Base-by-base conservation (phyloP, 129 eudicot species). In the Tagetes patula region DNA sequence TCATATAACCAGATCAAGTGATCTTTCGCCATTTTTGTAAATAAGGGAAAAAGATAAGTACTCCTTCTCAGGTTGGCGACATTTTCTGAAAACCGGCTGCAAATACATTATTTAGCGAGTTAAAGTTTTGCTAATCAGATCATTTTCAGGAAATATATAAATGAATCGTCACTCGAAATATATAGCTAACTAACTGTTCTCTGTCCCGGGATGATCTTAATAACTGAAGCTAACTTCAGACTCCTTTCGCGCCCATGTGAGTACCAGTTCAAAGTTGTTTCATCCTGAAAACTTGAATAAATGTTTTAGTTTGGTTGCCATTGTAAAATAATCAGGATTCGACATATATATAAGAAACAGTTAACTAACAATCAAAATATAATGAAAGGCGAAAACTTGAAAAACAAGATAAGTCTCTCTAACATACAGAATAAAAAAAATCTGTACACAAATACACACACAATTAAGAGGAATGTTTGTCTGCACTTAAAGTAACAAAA, bases 41-140 rank as follows among this genome's bases (percentile, higher is more conserved):
- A 92, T 76, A 27, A 92, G 87, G 8, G 96, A 92, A 76, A 91
- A 91, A 13, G 93, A 88, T 73, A 86, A 82, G 82, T 92, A 92
- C 76, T 92, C 96, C 85, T 91, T 84, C 66, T 88, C 97, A 5
- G 93, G 97, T 20, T 90, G 86, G 74, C 77, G 85, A 80, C 66
- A 86, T 92, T 91, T 81, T 77, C 52, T 85, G 69, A 92, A 86
- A 68, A 88, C 89, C 73, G 86, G 82, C 91, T 88, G 91, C 70
- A 80, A 41, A 6, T 12, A 66, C 75, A 83, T 61, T 71, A 41
- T 2, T 39, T 52, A 54, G 65, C 13, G 30, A 3, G 34, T 38
- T 45, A 67, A 47, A 30, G 20, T 49, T 41, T 33, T 67, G 45
- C 14, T 65, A 59, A 43, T 59, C 54, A 65, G 49, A 40, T 59